Evolutionary conservation across 495 filamentous ascomycete species (phyloP).

Genomic region (Penicillium lagena): DNA sequence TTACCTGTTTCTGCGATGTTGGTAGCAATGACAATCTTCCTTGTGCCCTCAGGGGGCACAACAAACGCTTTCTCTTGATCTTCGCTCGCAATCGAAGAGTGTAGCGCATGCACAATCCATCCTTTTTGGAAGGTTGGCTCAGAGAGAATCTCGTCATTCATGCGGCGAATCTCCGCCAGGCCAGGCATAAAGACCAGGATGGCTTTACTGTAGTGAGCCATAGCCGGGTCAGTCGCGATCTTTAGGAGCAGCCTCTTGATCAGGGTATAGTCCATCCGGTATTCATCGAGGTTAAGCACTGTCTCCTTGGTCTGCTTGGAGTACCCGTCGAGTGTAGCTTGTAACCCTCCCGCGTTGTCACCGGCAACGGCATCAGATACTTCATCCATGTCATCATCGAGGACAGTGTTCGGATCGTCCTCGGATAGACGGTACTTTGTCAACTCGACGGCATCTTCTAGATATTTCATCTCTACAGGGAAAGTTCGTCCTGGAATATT

Average conservation of each 20-base stretch:
- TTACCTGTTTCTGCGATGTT: constrained; percentile 92
- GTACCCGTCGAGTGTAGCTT: constrained; percentile 57
- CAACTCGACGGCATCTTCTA: constrained; percentile 85
- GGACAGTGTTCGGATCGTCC: constrained; percentile 28
- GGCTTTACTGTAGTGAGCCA: constrained; percentile 72
- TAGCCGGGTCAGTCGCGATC: constrained; percentile 61
- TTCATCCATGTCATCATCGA: constrained; percentile 43
- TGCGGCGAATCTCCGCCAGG: constrained; percentile 81
- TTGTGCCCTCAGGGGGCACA: constrained; percentile 68
- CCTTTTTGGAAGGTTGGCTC: constrained; percentile 59
- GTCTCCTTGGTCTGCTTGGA: constrained; percentile 66
- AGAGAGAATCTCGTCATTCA: constrained; percentile 74
- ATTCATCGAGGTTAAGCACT: constrained; percentile 72
- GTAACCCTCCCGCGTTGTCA: constrained; percentile 30
- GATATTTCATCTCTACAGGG: constrained; percentile 77
- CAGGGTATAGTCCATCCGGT: constrained; percentile 77
- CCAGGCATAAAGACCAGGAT: constrained; percentile 93
- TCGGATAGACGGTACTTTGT: constrained; percentile 64
- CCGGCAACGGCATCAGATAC: constrained; percentile 36
- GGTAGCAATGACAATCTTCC: constrained; percentile 91
- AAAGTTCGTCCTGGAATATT: constrained; percentile 90
- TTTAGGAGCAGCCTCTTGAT: constrained; percentile 65
- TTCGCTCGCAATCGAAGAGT: constrained; percentile 93
- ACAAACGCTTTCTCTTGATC: constrained; percentile 90
- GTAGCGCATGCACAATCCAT: constrained; percentile 82